Percentiles rank a stretch among this genome's conserved stretches.
Conservation (phyloP, 768 basidiomycete genomes). For the Exidia glandulosa region DNA sequence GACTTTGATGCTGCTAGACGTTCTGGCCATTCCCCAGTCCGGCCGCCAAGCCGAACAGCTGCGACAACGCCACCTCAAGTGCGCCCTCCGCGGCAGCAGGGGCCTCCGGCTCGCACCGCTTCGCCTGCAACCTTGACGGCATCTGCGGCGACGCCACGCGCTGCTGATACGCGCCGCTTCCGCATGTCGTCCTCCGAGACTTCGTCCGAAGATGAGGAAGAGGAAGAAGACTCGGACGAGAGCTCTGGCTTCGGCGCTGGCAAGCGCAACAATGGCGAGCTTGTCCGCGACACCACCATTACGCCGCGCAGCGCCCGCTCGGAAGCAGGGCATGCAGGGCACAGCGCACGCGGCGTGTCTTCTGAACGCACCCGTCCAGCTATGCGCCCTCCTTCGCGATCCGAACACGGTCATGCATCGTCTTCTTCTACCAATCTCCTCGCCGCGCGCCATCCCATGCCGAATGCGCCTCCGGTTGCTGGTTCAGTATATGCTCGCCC, state of each 20-base stretch:
- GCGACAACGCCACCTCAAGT: neutral
- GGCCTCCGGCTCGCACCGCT: neutral
- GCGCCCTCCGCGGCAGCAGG: neutral
- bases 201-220: constrained; percentile 1
- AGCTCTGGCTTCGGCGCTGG: neutral
- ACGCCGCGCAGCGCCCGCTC: neutral
- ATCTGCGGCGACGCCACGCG: neutral
- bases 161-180: neutral
- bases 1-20: neutral
- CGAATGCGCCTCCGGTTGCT: neutral
- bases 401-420: constrained; percentile 1
- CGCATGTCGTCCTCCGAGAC: neutral
- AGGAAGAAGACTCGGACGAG: constrained; percentile 1
- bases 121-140: neutral
- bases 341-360: neutral
- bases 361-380: neutral
- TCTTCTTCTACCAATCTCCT: constrained; percentile 3
- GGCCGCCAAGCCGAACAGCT: neutral
- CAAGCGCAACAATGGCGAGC: neutral
- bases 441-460: neutral
- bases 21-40: neutral
- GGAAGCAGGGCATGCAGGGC: neutral
- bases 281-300: neutral
- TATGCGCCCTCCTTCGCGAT: neutral
- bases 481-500: neutral